These are phyloP conservation scores for Zea luxurians DNA, from an alignment of 176 grass and related monocot species.

Conservation along the genomic window DNA sequence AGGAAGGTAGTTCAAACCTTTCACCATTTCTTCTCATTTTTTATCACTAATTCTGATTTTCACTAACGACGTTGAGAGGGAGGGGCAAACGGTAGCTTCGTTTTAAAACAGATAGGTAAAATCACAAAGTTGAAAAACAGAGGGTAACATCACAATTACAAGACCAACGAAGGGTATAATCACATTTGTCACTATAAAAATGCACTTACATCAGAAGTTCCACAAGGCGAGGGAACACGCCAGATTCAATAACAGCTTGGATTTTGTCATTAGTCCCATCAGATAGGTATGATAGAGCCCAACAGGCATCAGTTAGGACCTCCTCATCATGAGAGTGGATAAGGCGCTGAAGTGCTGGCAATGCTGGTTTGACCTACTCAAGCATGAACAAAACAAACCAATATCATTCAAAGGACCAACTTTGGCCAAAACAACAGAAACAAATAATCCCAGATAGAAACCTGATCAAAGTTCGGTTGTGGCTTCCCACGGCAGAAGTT, in stretches of 20 bases:
- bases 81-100: no score
- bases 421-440: not conserved
- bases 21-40: no score
- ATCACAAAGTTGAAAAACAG: no score
- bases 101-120: no score
- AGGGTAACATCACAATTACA: no score
- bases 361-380: slow-evolving; percentile 74
- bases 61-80: no score
- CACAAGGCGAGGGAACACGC: slow-evolving; percentile 81
- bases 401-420: slow-evolving; percentile 6
- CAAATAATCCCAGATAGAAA: slow-evolving; percentile 34
- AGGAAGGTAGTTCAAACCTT: no score
- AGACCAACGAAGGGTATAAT: no score
- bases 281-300: slow-evolving; percentile 90
- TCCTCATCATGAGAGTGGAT: slow-evolving; percentile 92
- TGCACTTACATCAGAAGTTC: slow-evolving; percentile 80
- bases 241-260: slow-evolving; percentile 86
- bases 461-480: slow-evolving; percentile 87
- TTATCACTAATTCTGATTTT: no score
- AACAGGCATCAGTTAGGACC: slow-evolving; percentile 93
- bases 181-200: no score
- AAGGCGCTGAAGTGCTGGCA: slow-evolving; percentile 77
- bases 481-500: slow-evolving; percentile 96
- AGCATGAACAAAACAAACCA: slow-evolving; percentile 23
- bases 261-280: slow-evolving; percentile 99